These are phyloP conservation scores for Clausena lansium DNA, from an alignment of 345 rosid species.

Conservation along the genomic window DNA sequence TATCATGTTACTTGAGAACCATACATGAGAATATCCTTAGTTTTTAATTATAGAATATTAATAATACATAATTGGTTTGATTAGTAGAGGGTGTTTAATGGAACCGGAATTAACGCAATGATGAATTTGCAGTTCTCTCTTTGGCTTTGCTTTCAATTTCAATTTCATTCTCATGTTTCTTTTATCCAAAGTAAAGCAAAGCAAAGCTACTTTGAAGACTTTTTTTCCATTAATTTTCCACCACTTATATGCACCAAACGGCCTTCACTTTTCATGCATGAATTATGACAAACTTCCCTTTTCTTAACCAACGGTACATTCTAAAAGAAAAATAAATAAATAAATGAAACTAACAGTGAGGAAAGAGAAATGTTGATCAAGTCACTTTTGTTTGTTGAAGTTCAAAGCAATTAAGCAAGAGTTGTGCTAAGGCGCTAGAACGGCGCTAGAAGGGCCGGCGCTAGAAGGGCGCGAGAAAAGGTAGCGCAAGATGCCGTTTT, in stretches of 20 bases:
- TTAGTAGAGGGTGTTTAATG: slow-evolving; percentile 31
- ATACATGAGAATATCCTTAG: background rate
- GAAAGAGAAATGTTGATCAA: background rate
- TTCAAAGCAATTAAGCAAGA: background rate
- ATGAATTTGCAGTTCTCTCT: slow-evolving; percentile 10
- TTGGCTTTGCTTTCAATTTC: slow-evolving; percentile 44
- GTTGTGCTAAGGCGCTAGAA: no score
- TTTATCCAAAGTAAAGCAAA: slow-evolving; percentile 20
- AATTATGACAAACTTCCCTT: background rate
- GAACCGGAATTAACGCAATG: slow-evolving; percentile 28
- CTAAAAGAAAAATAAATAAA: background rate
- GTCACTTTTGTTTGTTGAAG: background rate
- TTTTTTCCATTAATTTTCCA: background rate
- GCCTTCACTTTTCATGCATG: background rate
- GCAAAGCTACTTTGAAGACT: slow-evolving; percentile 1
- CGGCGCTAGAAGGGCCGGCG: no score
- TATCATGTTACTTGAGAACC: background rate
- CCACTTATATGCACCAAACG: background rate
- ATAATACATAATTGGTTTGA: background rate
- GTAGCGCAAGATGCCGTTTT: no score
- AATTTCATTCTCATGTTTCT: slow-evolving; percentile 33
- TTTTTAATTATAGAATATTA: no score
- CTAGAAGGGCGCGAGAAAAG: no score
- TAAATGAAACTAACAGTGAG: background rate
- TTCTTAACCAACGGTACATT: background rate